Conservation (phyloP, 352 stramenopile species). For the Globisporangium perplexum region DNA sequence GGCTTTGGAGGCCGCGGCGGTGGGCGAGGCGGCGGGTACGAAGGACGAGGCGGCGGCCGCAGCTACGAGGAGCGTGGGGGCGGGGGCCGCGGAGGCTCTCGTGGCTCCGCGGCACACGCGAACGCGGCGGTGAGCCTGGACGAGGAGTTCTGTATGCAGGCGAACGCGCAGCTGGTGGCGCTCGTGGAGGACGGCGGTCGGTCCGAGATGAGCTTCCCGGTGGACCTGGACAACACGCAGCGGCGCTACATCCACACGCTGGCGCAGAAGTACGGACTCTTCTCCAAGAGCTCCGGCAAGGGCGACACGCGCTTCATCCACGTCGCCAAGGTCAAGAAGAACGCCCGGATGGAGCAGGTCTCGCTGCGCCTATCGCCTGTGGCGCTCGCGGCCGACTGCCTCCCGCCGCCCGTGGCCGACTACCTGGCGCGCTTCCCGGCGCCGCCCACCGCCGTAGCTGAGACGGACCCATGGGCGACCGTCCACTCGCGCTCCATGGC, state of each 20-base stretch:
- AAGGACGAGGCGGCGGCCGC: neutral
- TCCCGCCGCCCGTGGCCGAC: constrained; percentile 30
- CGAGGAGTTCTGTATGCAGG: constrained; percentile 67
- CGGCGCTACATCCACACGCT: constrained; percentile 77
- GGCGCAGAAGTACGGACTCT: constrained; percentile 74
- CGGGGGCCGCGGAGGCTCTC: constrained; percentile 7
- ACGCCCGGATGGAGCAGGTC: constrained; percentile 67
- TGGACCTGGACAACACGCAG: constrained; percentile 67
- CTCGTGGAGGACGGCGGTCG: constrained; percentile 55
- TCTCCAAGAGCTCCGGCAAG: constrained; percentile 80
- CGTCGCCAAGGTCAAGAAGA: constrained; percentile 81
- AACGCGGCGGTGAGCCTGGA: constrained; percentile 36
- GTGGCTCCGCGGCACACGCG: constrained; percentile 4
- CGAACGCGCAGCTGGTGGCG: constrained; percentile 49
- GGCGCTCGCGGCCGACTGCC: constrained; percentile 28
- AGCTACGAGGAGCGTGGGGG: constrained; percentile 1
- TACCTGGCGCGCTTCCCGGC: constrained; percentile 43
- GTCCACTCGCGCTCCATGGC: constrained; percentile 12
- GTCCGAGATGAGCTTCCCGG: constrained; percentile 63
- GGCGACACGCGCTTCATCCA: constrained; percentile 61
- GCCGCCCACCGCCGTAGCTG: neutral
- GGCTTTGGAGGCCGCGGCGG: constrained; percentile 5
- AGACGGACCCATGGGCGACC: neutral
- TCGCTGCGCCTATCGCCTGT: constrained; percentile 44
- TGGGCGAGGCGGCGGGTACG: constrained; percentile 2